phyloP scores from a whole-genome alignment of 805 yeast genomes.

The Kazachstania psychrophila region DNA sequence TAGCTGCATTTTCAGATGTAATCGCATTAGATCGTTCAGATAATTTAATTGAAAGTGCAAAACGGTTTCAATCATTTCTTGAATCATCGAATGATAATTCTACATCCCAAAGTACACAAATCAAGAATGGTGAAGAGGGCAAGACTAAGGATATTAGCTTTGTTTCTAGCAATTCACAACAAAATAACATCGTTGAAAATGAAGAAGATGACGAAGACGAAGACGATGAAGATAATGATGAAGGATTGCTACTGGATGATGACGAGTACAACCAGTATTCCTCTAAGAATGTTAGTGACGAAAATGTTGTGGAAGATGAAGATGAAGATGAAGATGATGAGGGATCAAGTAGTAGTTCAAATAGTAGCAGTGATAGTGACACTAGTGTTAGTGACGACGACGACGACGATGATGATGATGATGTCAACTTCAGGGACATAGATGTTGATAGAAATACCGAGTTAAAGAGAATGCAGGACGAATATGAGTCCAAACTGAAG shows the following conservation, averaged over 20 bases:
- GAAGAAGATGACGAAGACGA: conserved; percentile 5
- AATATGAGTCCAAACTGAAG: conserved; percentile 31
- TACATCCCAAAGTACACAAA: not conserved
- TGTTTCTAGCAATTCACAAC: not conserved
- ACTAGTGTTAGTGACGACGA: conserved; percentile 13
- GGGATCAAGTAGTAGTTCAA: too few species aligned
- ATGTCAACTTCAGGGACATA: conserved; percentile 20
- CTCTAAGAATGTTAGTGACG: conserved; percentile 12
- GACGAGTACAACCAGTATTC: conserved; percentile 29
- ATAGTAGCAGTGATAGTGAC: conserved; percentile 19
- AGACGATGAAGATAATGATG: conserved; percentile 6
- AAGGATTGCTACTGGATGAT: conserved; percentile 22
- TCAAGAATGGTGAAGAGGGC: not conserved
- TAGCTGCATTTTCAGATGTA: conserved; percentile 17
- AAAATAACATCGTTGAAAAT: conserved; percentile 6
- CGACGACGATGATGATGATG: conserved; percentile 17
- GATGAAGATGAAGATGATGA: conserved; percentile 16
- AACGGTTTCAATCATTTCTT: conserved; percentile 22
- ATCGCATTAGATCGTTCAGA: conserved; percentile 30
- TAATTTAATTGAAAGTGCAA: conserved; percentile 37
- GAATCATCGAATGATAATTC: not conserved
- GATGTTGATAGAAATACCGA: conserved; percentile 29
- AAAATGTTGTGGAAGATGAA: conserved; percentile 27
- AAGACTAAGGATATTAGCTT: not conserved
- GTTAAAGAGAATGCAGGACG: conserved; percentile 29